These are phyloP conservation scores for Fusarium oxysporum DNA, from an alignment of 2,329 filamentous ascomycete species.

Conservation along the genomic window DNA sequence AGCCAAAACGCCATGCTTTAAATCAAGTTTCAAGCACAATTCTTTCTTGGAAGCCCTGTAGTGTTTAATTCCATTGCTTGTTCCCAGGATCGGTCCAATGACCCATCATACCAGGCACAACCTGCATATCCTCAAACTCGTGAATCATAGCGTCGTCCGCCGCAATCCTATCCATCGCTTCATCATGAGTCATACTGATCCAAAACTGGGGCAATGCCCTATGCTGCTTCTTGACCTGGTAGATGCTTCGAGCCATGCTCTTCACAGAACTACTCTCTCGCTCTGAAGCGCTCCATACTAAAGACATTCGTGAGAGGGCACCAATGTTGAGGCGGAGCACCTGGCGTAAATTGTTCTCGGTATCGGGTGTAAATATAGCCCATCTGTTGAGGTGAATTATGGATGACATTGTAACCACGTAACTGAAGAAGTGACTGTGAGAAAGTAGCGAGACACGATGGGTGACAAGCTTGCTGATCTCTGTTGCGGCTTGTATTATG, in stretches of 20 bases:
- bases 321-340: constrained; percentile 83
- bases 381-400: constrained; percentile 87
- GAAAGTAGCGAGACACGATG: constrained; percentile 77
- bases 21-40: neutral
- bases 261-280: constrained; percentile 79
- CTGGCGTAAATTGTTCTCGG: constrained; percentile 76
- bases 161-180: constrained; percentile 66
- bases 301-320: constrained; percentile 75
- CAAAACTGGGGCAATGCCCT: constrained; percentile 65
- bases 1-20: neutral
- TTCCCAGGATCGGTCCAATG: neutral
- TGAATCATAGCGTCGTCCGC: constrained; percentile 69
- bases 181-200: constrained; percentile 65
- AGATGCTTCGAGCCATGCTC: constrained; percentile 82
- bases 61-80: neutral
- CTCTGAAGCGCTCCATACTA: constrained; percentile 78
- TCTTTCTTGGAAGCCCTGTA: neutral
- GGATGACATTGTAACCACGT: constrained; percentile 80
- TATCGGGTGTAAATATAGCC: constrained; percentile 69
- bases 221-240: constrained; percentile 67
- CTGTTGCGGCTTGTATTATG: constrained; percentile 81
- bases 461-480: constrained; percentile 79
- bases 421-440: constrained; percentile 88
- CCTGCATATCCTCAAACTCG: constrained; percentile 61
- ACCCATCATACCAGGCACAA: constrained; percentile 33